Evolutionary conservation across 345 rosid genomes (phyloP).

Genomic region (Zanthoxylum bungeanum): DNA sequence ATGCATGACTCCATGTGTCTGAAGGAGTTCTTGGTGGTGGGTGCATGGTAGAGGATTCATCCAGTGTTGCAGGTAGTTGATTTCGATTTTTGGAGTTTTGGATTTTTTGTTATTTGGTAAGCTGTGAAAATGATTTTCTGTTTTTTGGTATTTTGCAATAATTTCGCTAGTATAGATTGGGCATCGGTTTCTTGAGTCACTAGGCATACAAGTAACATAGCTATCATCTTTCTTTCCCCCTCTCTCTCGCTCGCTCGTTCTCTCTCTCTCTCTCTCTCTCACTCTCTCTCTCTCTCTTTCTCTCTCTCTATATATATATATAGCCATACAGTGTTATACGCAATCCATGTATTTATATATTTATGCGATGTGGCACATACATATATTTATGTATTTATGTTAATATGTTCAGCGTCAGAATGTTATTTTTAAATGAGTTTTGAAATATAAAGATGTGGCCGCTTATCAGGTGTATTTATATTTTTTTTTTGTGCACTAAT

Average conservation of each 20-base stretch:
- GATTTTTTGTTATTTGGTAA: too few relatives aligned
- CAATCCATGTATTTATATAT: too few relatives aligned
- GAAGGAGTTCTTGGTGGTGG: slow-evolving; percentile 99
- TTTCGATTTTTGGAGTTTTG: neutral
- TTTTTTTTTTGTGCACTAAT: too few relatives aligned
- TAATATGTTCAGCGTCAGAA: neutral
- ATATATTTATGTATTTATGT: neutral
- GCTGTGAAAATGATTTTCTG: too few relatives aligned
- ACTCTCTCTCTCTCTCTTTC: too few relatives aligned
- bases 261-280: too few relatives aligned
- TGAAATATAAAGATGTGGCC: neutral
- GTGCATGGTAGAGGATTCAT: slow-evolving; percentile 98
- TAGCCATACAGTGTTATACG: neutral
- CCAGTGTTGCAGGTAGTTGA: slow-evolving; percentile 89
- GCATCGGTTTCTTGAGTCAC: neutral
- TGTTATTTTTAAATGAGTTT: neutral
- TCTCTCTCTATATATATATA: neutral
- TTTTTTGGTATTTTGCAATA: neutral
- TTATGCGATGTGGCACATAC: neutral
- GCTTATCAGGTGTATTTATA: neutral
- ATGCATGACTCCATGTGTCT: slow-evolving; percentile 97
- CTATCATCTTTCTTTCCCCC: too few relatives aligned
- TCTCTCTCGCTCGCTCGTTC: too few relatives aligned
- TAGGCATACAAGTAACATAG: neutral
- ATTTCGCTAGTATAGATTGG: neutral